phyloP scores from a whole-genome alignment of 2,329 filamentous ascomycete species.

The Mycosphaerella arachidis region DNA sequence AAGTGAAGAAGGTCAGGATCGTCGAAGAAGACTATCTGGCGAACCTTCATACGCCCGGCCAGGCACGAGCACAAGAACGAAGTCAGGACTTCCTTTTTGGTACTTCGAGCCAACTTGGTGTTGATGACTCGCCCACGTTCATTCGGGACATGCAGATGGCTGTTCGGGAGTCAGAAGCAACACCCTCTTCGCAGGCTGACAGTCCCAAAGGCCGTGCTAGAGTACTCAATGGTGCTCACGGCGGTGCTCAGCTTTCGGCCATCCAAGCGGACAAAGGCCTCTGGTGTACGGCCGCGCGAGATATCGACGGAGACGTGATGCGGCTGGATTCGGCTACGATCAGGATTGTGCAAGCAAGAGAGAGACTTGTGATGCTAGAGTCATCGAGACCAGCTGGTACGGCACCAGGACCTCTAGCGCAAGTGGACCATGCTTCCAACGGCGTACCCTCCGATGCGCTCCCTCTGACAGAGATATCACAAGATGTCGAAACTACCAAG shows the following conservation, averaged over 20 bases:
- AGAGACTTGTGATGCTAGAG: not conserved
- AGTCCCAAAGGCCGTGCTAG: conserved; percentile 22
- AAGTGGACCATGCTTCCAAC: not conserved
- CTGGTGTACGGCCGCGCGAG: conserved; percentile 68
- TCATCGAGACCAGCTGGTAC: not conserved
- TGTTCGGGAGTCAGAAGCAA: conserved; percentile 53
- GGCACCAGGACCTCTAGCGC: not conserved
- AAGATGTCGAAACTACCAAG: not conserved
- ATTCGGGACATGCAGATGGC: conserved; percentile 60
- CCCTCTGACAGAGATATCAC: not conserved
- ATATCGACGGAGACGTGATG: conserved; percentile 51
- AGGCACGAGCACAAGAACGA: conserved; percentile 61
- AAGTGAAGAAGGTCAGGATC: conserved; percentile 37
- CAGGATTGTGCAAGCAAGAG: not conserved
- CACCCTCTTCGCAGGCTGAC: conserved; percentile 25
- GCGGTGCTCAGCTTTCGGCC: conserved; percentile 25
- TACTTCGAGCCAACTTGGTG: conserved; percentile 75
- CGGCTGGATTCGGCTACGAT: not conserved
- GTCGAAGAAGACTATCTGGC: conserved; percentile 18
- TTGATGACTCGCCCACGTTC: conserved; percentile 65
- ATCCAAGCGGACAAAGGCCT: conserved; percentile 43
- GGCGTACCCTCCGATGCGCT: not conserved
- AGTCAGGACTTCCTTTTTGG: conserved; percentile 78
- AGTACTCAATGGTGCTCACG: conserved; percentile 28
- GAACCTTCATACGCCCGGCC: conserved; percentile 60